Evolutionary conservation across 768 basidiomycete species (phyloP).

Genomic region (Podaxis sp.): DNA sequence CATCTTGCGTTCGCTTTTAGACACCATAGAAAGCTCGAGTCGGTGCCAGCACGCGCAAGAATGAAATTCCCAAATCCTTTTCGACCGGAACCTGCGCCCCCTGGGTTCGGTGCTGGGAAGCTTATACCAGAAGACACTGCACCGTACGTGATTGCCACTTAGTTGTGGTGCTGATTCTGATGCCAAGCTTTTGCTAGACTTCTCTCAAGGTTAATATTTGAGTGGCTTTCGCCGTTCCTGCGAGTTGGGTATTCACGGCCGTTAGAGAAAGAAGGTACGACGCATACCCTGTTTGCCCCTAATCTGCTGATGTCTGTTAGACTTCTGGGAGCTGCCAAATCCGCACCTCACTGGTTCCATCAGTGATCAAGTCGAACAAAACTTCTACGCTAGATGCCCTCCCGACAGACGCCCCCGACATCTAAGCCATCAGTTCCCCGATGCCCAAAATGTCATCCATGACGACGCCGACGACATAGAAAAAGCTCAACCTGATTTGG

Average conservation of each 20-base stretch:
- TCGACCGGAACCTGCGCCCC: slow-evolving; percentile 41
- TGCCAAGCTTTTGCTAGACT: slow-evolving; percentile 16
- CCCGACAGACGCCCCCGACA: slow-evolving; percentile 32
- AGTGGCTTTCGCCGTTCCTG: slow-evolving; percentile 45
- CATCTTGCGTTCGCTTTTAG: not conserved
- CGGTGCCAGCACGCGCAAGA: not conserved
- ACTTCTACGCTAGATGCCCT: slow-evolving; percentile 41
- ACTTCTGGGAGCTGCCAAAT: slow-evolving; percentile 42
- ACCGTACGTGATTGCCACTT: slow-evolving; percentile 24
- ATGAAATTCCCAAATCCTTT: slow-evolving; percentile 34
- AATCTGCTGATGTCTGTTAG: slow-evolving; percentile 20
- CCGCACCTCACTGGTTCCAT: slow-evolving; percentile 27
- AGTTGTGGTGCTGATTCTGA: not conserved
- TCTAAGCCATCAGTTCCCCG: not conserved
- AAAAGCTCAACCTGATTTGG: slow-evolving; percentile 1
- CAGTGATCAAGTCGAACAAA: slow-evolving; percentile 32
- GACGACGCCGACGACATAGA: slow-evolving; percentile 7
- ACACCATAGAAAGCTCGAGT: not conserved
- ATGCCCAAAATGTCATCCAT: not conserved
- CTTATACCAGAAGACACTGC: slow-evolving; percentile 36
- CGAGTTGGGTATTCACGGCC: slow-evolving; percentile 46
- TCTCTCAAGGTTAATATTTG: slow-evolving; percentile 36
- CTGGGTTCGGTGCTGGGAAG: slow-evolving; percentile 42
- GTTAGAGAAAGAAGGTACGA: slow-evolving; percentile 42
- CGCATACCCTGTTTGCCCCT: not conserved